phyloP scores from a whole-genome alignment of 2,329 filamentous ascomycete species.

The Talaromyces verruculosus region DNA sequence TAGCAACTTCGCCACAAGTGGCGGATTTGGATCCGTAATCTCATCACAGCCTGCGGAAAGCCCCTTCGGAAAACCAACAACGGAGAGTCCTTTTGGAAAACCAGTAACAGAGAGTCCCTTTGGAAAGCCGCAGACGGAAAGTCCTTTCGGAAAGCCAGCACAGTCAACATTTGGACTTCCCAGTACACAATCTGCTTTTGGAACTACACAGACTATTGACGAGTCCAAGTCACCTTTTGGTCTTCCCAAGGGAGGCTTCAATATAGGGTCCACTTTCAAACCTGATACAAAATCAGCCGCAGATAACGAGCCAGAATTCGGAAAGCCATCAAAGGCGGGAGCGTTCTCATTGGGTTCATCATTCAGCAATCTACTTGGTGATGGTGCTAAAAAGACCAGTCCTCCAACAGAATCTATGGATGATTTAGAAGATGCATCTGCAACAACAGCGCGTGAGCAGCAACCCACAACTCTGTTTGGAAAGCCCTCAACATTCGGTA shows the following conservation, averaged over 20 bases:
- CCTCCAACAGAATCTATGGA: conserved; percentile 40
- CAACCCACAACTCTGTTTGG: conserved; percentile 29
- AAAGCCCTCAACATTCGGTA: conserved; percentile 31
- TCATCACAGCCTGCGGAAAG: conserved; percentile 20
- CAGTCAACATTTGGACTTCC: conserved; percentile 35
- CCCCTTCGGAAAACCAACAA: conserved; percentile 26
- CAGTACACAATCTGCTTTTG: conserved; percentile 30
- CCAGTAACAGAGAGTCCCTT: conserved; percentile 30
- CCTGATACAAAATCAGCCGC: conserved; percentile 42
- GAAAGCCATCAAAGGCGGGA: conserved; percentile 28
- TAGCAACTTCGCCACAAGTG: conserved; percentile 27
- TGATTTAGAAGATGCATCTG: conserved; percentile 34
- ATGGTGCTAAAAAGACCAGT: conserved; percentile 34
- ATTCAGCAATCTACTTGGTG: conserved; percentile 43
- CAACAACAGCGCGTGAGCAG: conserved; percentile 18
- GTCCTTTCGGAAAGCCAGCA: conserved; percentile 32
- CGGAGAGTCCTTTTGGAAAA: conserved; percentile 29
- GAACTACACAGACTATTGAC: conserved; percentile 27
- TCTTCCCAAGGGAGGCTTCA: conserved; percentile 37
- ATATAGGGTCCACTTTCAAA: conserved; percentile 48
- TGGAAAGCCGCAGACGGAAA: conserved; percentile 28
- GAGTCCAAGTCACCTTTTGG: conserved; percentile 35
- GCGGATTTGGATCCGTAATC: conserved; percentile 40
- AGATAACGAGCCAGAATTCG: conserved; percentile 32
- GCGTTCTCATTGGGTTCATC: conserved; percentile 42